Conservation (phyloP, 371 early-diverging fungal species). For the Agmasoma carcini region DNA sequence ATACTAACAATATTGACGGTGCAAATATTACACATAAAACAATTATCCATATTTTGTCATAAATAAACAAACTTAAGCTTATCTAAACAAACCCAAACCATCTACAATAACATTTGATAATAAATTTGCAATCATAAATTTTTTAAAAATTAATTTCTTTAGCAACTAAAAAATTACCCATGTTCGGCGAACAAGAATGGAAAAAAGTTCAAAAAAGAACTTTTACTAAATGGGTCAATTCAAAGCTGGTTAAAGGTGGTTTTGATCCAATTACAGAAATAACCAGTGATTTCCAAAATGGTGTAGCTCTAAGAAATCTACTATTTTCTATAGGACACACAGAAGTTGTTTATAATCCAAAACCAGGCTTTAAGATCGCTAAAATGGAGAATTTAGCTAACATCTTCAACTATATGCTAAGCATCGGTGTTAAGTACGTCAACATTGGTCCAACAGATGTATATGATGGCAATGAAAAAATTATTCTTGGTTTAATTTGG, state of each 20-base stretch:
- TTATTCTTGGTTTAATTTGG: slow-evolving; percentile 89
- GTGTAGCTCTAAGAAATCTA: slow-evolving; percentile 55
- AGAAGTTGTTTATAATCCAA: slow-evolving; percentile 64
- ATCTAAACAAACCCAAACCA: neutral
- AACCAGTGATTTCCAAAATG: slow-evolving; percentile 62
- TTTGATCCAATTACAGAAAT: slow-evolving; percentile 59
- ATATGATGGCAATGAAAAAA: slow-evolving; percentile 74
- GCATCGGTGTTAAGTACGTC: slow-evolving; percentile 65
- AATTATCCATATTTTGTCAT: no score
- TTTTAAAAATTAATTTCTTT: neutral
- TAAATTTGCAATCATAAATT: neutral
- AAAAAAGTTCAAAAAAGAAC: slow-evolving; percentile 61
- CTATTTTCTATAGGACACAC: slow-evolving; percentile 58
- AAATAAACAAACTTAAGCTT: no score
- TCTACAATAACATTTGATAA: neutral
- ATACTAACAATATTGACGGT: no score
- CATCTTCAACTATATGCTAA: slow-evolving; percentile 72
- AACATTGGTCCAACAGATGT: slow-evolving; percentile 84
- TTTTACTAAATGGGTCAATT: slow-evolving; percentile 69
- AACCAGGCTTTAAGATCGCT: slow-evolving; percentile 73
- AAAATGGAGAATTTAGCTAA: slow-evolving; percentile 82
- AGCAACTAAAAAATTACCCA: no score
- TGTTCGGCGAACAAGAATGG: slow-evolving; percentile 45
- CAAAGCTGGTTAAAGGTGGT: slow-evolving; percentile 59
- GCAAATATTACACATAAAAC: no score